phyloP scores from a whole-genome alignment of 768 basidiomycete genomes.

The Panellus pusillus region DNA sequence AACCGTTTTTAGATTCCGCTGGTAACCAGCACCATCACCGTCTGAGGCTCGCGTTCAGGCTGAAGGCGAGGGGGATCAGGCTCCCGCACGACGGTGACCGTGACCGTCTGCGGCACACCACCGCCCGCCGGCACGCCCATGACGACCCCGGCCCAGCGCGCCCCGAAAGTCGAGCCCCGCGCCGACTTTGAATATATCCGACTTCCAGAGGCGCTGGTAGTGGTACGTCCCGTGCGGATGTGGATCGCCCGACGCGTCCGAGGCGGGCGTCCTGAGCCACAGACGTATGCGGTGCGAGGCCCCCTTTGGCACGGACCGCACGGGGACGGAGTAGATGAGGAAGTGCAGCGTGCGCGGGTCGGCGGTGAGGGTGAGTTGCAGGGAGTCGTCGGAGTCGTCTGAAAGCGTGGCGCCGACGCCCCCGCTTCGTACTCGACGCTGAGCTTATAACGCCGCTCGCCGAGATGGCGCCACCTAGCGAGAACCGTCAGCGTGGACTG shows the following conservation, averaged over 20 bases:
- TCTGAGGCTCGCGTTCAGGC: conserved; percentile 24
- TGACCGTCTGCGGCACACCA: conserved; percentile 13
- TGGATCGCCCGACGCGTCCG: conserved; percentile 25
- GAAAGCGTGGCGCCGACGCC: conserved; percentile 56
- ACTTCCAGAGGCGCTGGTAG: conserved; percentile 68
- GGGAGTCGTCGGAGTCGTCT: conserved; percentile 34
- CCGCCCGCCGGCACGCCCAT: conserved; percentile 45
- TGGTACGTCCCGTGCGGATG: too few species aligned
- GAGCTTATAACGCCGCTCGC: conserved; percentile 49
- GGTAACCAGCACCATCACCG: conserved; percentile 26
- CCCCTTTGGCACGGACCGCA: conserved; percentile 50
- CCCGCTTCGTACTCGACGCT: conserved; percentile 66
- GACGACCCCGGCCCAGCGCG: conserved; percentile 44
- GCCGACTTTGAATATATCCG: conserved; percentile 62
- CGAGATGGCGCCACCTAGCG: conserved; percentile 50
- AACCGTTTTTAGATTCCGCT: neutral
- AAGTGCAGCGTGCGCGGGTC: conserved; percentile 56
- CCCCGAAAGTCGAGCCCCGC: conserved; percentile 51
- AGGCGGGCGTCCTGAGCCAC: conserved; percentile 52
- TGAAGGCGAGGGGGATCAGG: too few species aligned
- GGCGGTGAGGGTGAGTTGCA: conserved; percentile 51
- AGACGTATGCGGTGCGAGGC: conserved; percentile 64
- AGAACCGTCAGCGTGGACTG: neutral
- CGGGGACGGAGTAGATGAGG: conserved; percentile 60
- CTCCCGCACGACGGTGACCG: conserved; percentile 8